These are phyloP conservation scores for Podaxis sp. DNA, from an alignment of 768 basidiomycete species.

Conservation along the genomic window DNA sequence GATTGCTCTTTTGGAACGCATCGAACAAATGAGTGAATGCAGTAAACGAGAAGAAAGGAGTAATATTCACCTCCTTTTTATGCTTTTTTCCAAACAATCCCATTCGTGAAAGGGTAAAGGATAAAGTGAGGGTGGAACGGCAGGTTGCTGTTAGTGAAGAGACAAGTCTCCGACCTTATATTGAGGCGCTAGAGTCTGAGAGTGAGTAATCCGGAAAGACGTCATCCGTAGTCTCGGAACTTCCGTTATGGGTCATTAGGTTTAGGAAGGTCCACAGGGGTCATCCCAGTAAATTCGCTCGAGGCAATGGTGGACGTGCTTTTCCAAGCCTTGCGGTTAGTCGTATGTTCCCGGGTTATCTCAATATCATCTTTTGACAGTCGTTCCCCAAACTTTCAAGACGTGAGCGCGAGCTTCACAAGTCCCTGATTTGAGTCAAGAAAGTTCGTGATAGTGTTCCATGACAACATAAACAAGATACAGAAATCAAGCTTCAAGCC, in stretches of 20 bases:
- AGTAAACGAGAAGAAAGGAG: neutral
- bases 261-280: conserved; percentile 7
- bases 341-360: too few species aligned
- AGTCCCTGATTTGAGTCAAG: neutral
- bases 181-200: neutral
- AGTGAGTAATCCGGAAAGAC: neutral
- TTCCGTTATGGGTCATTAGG: neutral
- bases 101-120: neutral
- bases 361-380: too few species aligned
- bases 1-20: neutral
- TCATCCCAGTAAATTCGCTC: neutral
- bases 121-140: neutral
- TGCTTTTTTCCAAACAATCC: conserved; percentile 8
- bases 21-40: neutral
- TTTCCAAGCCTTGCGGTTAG: too few species aligned
- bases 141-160: neutral
- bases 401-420: too few species aligned
- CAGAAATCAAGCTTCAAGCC: neutral
- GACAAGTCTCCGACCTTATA: neutral
- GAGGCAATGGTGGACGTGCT: too few species aligned
- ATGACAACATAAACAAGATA: neutral
- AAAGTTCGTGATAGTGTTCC: neutral
- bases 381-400: too few species aligned
- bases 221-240: conserved; percentile 4
- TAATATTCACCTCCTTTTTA: conserved; percentile 5